Evolutionary conservation across 495 filamentous ascomycete genomes (phyloP).

Genomic region (Penicillium arizonense): DNA sequence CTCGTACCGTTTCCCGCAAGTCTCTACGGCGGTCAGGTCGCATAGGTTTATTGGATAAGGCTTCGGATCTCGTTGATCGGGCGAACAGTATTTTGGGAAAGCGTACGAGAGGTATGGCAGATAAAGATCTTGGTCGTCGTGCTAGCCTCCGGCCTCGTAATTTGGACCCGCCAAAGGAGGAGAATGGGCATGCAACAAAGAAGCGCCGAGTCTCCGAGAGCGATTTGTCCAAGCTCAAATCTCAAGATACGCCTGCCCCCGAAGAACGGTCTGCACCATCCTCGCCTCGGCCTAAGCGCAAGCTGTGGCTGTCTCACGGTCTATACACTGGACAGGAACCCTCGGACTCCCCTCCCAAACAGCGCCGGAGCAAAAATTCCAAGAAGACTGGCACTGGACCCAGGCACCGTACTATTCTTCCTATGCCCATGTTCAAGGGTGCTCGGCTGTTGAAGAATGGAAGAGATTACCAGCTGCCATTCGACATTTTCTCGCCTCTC

Average conservation of each 20-base stretch:
- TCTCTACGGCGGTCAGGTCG: slow-evolving; percentile 40
- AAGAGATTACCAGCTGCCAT: slow-evolving; percentile 85
- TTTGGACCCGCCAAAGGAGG: slow-evolving; percentile 30
- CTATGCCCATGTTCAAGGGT: slow-evolving; percentile 67
- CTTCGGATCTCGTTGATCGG: slow-evolving; percentile 42
- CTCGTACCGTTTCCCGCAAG: slow-evolving; percentile 14
- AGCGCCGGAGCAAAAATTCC: slow-evolving; percentile 56
- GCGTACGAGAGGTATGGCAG: slow-evolving; percentile 44
- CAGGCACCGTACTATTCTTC: slow-evolving; percentile 49
- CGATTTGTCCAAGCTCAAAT: slow-evolving; percentile 42
- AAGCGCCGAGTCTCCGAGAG: slow-evolving; percentile 50
- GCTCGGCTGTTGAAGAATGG: slow-evolving; percentile 58
- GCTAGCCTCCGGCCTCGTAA: slow-evolving; percentile 41
- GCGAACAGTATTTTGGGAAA: slow-evolving; percentile 54
- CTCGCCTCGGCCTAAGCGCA: slow-evolving; percentile 45
- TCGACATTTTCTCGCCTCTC: slow-evolving; percentile 82
- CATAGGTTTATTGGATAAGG: slow-evolving; percentile 41
- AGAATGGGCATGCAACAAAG: slow-evolving; percentile 40
- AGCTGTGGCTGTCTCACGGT: slow-evolving; percentile 77
- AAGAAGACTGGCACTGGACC: slow-evolving; percentile 43
- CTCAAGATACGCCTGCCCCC: slow-evolving; percentile 30
- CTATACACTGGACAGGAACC: slow-evolving; percentile 86
- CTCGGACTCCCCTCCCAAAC: slow-evolving; percentile 60
- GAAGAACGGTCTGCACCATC: slow-evolving; percentile 33
- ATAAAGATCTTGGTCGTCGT: slow-evolving; percentile 42